These are phyloP conservation scores for Fusarium ambrosium DNA, from an alignment of 2,329 filamentous ascomycete species.

Conservation along the genomic window DNA sequence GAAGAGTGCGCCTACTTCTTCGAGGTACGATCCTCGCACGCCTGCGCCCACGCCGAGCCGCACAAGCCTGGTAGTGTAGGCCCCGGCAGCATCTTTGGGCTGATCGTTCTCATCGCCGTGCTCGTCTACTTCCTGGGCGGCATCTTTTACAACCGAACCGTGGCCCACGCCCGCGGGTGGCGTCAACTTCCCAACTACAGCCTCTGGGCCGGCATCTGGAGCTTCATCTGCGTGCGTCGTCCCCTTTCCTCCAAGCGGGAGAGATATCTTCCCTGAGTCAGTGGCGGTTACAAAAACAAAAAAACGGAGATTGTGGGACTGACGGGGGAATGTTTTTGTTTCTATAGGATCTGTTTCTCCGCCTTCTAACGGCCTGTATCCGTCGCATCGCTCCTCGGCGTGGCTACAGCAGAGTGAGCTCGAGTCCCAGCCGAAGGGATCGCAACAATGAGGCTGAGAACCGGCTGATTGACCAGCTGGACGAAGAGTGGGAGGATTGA, in stretches of 20 bases:
- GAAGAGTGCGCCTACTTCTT: constrained; percentile 98
- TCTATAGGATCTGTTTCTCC: constrained; percentile 74
- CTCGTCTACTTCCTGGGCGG: constrained; percentile 92
- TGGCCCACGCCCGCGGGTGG: constrained; percentile 95
- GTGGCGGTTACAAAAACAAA: constrained; percentile 1
- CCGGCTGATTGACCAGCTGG: constrained; percentile 91
- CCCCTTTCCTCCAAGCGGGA: constrained; percentile 48
- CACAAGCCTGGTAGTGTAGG: constrained; percentile 80
- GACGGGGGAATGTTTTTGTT: constrained; percentile 38
- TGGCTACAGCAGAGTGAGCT: constrained; percentile 76
- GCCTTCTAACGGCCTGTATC: constrained; percentile 77
- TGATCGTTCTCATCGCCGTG: constrained; percentile 83
- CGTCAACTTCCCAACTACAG: constrained; percentile 94
- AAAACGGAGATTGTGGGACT: constrained; percentile 30
- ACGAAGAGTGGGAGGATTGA: constrained; percentile 95
- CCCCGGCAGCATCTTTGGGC: constrained; percentile 84
- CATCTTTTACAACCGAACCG: constrained; percentile 94
- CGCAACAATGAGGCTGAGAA: constrained; percentile 85
- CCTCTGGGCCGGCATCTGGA: constrained; percentile 90
- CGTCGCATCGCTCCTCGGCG: constrained; percentile 73
- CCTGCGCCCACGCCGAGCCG: constrained; percentile 77
- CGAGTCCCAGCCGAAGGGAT: constrained; percentile 63
- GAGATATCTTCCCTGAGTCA: constrained; percentile 47
- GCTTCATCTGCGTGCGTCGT: constrained; percentile 77
- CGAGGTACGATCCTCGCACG: constrained; percentile 87